phyloP scores from a whole-genome alignment of 2,329 filamentous ascomycete species.

The Teratosphaeria destructans region DNA sequence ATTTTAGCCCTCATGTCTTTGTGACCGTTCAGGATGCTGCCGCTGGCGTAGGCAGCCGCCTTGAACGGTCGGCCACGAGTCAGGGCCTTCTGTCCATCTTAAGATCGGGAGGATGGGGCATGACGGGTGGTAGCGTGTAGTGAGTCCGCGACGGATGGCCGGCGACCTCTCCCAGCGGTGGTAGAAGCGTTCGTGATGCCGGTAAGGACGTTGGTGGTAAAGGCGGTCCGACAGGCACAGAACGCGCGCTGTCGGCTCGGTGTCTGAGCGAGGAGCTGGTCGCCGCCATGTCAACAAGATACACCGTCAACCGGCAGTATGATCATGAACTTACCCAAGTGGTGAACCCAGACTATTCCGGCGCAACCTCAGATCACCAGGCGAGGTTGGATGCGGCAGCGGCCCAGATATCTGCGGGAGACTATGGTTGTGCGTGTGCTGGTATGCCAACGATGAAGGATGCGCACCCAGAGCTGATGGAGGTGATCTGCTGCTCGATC shows the following conservation, averaged over 20 bases:
- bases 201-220: constrained; percentile 6
- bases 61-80: background rate
- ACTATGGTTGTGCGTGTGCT: constrained; percentile 24
- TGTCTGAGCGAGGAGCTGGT: constrained; percentile 10
- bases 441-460: constrained; percentile 10
- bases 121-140: constrained; percentile 21
- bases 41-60: background rate
- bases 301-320: background rate
- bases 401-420: constrained; percentile 22
- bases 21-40: background rate
- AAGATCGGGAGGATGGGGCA: constrained; percentile 15
- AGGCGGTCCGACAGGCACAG: constrained; percentile 9
- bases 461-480: constrained; percentile 6
- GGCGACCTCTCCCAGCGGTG: constrained; percentile 19
- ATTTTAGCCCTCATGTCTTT: background rate
- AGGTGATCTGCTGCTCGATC: constrained; percentile 19
- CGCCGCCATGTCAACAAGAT: background rate
- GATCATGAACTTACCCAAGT: background rate
- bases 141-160: constrained; percentile 12
- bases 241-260: constrained; percentile 24
- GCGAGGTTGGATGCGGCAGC: constrained; percentile 17
- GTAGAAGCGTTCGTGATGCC: constrained; percentile 11
- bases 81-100: background rate
- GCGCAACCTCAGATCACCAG: constrained; percentile 16
- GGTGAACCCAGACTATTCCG: constrained; percentile 17